These are phyloP conservation scores for Suhomyces panamericanus DNA, from an alignment of 1,139 yeast genomes.

Conservation along the genomic window DNA sequence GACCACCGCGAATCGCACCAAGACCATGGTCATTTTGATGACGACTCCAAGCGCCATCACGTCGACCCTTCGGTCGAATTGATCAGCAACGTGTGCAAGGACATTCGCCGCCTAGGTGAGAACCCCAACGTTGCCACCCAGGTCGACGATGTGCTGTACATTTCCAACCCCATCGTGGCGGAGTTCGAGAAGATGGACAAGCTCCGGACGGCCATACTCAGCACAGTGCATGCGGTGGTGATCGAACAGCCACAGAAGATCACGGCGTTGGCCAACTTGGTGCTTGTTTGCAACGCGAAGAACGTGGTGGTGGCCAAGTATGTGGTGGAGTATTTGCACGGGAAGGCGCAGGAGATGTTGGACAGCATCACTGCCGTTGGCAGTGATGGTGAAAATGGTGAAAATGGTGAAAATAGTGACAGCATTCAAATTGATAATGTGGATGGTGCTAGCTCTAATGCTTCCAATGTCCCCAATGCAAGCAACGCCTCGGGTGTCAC, in stretches of 20 bases:
- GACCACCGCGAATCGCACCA: slow-evolving; percentile 11
- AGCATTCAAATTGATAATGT: too few species aligned
- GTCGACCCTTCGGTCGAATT: slow-evolving; percentile 45
- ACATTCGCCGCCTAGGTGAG: slow-evolving; percentile 68
- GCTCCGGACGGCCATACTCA: slow-evolving; percentile 58
- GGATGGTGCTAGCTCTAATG: too few species aligned
- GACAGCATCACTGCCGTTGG: slow-evolving; percentile 21
- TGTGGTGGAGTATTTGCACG: slow-evolving; percentile 68
- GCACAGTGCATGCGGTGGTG: slow-evolving; percentile 67
- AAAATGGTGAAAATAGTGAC: too few species aligned
- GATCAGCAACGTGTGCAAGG: slow-evolving; percentile 48
- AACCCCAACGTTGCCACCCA: slow-evolving; percentile 51
- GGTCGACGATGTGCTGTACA: slow-evolving; percentile 66
- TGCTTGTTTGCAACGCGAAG: slow-evolving; percentile 66
- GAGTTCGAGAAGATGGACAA: slow-evolving; percentile 69
- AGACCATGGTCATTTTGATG: slow-evolving; percentile 7
- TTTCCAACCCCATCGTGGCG: slow-evolving; percentile 63
- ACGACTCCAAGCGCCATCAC: slow-evolving; percentile 37
- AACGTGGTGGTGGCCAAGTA: slow-evolving; percentile 69
- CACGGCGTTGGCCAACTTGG: slow-evolving; percentile 66
- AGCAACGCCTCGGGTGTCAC: too few species aligned
- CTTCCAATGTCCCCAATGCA: too few species aligned
- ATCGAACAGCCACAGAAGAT: slow-evolving; percentile 91
- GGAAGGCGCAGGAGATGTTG: slow-evolving; percentile 57
- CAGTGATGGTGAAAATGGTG: too few species aligned